A percentile compares a stretch with the other conserved stretches of the same genome.
Conservation (phyloP, 805 yeast species). For the Wickerhamiella kurtzmanii region DNA sequence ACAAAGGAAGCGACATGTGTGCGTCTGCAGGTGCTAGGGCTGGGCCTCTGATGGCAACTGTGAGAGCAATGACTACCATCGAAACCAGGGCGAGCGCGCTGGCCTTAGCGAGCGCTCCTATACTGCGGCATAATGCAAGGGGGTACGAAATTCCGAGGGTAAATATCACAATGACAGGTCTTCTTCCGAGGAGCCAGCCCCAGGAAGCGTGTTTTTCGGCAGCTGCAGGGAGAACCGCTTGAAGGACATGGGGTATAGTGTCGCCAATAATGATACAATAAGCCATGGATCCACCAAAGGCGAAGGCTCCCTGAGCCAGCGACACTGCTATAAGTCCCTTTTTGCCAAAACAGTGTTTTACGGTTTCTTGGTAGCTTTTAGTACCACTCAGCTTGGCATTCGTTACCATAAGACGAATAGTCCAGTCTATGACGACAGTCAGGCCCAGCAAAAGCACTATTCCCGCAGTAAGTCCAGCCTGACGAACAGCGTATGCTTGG, state of each 20-base stretch:
- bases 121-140: conserved; percentile 63
- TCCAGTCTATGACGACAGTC: conserved; percentile 77
- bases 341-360: conserved; percentile 61
- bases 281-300: conserved; percentile 89
- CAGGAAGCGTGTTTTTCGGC: conserved; percentile 26
- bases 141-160: conserved; percentile 71
- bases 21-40: conserved; percentile 27
- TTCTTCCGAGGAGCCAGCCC: conserved; percentile 47
- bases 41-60: conserved; percentile 68
- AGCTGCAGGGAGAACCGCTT: conserved; percentile 42
- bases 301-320: conserved; percentile 72
- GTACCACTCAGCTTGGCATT: conserved; percentile 70
- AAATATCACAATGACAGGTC: conserved; percentile 55
- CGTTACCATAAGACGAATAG: conserved; percentile 57
- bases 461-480: conserved; percentile 71
- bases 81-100: conserved; percentile 74
- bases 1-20: conserved; percentile 24
- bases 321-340: conserved; percentile 55
- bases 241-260: conserved; percentile 79
- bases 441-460: conserved; percentile 43
- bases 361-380: conserved; percentile 74
- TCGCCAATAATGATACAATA: conserved; percentile 92
- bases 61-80: conserved; percentile 63
- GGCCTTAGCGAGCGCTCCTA: conserved; percentile 72
- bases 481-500: conserved; percentile 75